Evolutionary conservation across 2,329 filamentous ascomycete species (phyloP).

Genomic region (Diaporthe humulicola): DNA sequence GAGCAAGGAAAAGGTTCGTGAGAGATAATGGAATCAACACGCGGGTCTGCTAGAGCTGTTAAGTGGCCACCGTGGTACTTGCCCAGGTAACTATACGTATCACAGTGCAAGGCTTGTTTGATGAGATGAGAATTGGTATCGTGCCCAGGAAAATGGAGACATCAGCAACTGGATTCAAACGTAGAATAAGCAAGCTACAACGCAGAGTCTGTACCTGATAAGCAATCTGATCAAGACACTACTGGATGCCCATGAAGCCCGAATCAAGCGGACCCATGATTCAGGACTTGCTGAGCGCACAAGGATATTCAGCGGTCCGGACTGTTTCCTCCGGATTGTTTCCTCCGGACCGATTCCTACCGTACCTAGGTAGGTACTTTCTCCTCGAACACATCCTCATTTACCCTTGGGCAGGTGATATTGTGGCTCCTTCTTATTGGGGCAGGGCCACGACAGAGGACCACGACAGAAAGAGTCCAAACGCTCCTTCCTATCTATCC

Average conservation of each 20-base stretch:
- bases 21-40: not conserved
- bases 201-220: conserved; percentile 6
- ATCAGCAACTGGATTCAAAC: not conserved
- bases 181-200: conserved; percentile 14
- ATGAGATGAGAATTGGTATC: conserved; percentile 12
- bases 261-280: not conserved
- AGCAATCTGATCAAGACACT: conserved; percentile 3
- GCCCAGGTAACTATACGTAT: not conserved
- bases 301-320: conserved; percentile 3
- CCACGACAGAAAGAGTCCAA: not conserved
- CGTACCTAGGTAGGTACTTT: too few species aligned
- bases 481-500: not conserved
- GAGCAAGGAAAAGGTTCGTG: not conserved
- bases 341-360: conserved; percentile 8
- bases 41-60: conserved; percentile 1
- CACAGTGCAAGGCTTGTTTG: conserved; percentile 6
- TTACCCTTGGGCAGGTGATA: not conserved
- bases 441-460: not conserved
- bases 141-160: not conserved
- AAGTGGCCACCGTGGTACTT: not conserved
- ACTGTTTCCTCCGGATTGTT: conserved; percentile 11
- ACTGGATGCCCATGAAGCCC: not conserved
- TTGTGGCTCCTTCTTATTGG: conserved; percentile 11
- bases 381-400: not conserved
- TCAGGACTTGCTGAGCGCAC: conserved; percentile 1